Conservation (phyloP, 2,329 filamentous ascomycete genomes). For the Juglanconis sp. region DNA sequence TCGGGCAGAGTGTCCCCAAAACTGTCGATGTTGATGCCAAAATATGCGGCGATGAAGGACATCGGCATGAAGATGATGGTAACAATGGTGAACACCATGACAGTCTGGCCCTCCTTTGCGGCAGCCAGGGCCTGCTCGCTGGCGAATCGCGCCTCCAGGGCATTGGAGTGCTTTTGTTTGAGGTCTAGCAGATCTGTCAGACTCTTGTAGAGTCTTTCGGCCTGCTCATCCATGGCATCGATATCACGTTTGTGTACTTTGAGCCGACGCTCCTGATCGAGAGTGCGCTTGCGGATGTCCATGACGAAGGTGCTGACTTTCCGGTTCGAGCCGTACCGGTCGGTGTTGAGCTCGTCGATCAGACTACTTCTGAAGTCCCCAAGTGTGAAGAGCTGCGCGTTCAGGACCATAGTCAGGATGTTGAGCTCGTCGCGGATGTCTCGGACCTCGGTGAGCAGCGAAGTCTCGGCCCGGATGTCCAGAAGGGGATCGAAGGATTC, state of each 20-base stretch:
- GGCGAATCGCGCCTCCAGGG: conserved; percentile 60
- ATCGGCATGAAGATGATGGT: conserved; percentile 44
- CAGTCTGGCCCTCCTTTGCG: conserved; percentile 44
- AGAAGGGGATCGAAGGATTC: conserved; percentile 51
- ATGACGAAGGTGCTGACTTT: conserved; percentile 16
- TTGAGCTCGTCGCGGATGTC: conserved; percentile 70
- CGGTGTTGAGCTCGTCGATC: conserved; percentile 28
- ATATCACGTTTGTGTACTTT: conserved; percentile 58
- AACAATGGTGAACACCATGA: conserved; percentile 44
- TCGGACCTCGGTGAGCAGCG: conserved; percentile 60
- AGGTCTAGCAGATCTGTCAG: conserved; percentile 63
- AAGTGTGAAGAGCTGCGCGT: conserved; percentile 46
- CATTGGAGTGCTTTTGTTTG: conserved; percentile 68
- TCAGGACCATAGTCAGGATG: conserved; percentile 55
- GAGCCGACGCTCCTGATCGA: conserved; percentile 55
- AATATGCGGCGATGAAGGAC: conserved; percentile 41
- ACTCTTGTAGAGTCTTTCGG: conserved; percentile 55
- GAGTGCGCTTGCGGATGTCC: conserved; percentile 48
- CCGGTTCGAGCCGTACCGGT: conserved; percentile 29
- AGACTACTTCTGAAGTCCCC: conserved; percentile 45
- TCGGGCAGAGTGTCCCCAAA: conserved; percentile 35
- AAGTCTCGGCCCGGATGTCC: conserved; percentile 59
- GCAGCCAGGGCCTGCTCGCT: conserved; percentile 60
- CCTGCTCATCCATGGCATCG: conserved; percentile 62
- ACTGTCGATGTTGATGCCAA: conserved; percentile 42